These are phyloP conservation scores for Rhizoclosmatium globosum DNA, from an alignment of 192 early-diverging fungal species.

Conservation along the genomic window DNA sequence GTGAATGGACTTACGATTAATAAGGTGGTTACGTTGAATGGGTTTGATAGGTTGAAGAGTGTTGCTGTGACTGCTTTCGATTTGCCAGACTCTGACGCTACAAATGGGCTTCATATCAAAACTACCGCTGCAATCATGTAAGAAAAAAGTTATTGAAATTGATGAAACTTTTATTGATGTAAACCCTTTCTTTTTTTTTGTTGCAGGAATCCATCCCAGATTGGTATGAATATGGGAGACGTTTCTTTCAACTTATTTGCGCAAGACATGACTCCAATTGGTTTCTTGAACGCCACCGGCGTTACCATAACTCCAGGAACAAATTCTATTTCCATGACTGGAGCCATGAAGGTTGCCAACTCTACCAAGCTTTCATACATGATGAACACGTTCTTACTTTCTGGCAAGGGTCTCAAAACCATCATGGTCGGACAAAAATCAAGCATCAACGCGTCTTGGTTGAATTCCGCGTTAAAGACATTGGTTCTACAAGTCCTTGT, in stretches of 20 bases:
- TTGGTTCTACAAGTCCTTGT: background rate
- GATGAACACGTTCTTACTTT: constrained; percentile 6
- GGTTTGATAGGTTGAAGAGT: constrained; percentile 34
- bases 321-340: constrained; percentile 23
- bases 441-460: background rate
- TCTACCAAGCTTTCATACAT: background rate
- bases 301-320: constrained; percentile 22
- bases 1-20: constrained; percentile 40
- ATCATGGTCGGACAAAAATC: background rate
- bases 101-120: constrained; percentile 28
- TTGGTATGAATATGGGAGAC: constrained; percentile 36
- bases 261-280: background rate
- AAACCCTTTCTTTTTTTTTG: too few relatives aligned
- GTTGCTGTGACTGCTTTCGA: constrained; percentile 35
- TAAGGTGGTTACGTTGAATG: constrained; percentile 34
- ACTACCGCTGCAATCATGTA: constrained; percentile 17
- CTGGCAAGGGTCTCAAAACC: constrained; percentile 7
- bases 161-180: too few relatives aligned
- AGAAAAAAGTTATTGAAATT: too few relatives aligned
- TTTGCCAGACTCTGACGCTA: constrained; percentile 32
- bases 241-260: constrained; percentile 19
- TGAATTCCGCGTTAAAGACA: background rate
- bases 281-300: background rate
- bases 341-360: constrained; percentile 21
- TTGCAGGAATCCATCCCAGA: constrained; percentile 27